Conservation (phyloP, 352 stramenopile species). For the Pelagophyceae sp. region DNA sequence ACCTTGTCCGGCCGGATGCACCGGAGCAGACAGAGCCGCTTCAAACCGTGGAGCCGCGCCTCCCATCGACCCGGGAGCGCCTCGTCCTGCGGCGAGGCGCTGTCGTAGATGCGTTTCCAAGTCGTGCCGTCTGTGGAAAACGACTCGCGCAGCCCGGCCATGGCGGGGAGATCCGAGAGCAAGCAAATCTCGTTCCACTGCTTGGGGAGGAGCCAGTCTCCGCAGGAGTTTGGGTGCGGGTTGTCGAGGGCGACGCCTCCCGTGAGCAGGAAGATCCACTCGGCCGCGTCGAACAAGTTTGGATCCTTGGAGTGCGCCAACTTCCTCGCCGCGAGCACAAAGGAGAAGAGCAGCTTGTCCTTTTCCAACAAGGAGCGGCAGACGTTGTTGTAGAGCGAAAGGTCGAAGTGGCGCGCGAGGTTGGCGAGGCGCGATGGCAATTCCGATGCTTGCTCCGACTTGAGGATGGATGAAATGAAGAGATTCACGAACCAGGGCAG, state of each 20-base stretch:
- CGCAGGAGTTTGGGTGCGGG: conserved; percentile 65
- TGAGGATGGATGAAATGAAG: conserved; percentile 68
- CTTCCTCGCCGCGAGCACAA: conserved; percentile 81
- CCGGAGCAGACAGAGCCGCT: conserved; percentile 74
- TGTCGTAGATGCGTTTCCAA: conserved; percentile 1
- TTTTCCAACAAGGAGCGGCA: conserved; percentile 90
- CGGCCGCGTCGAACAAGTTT: conserved; percentile 55
- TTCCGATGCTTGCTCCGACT: conserved; percentile 63
- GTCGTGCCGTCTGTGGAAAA: background rate
- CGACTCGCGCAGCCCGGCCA: conserved; percentile 27
- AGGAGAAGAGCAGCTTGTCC: conserved; percentile 88
- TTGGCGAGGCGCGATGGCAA: conserved; percentile 63
- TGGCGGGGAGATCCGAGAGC: conserved; percentile 59
- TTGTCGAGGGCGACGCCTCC: conserved; percentile 74
- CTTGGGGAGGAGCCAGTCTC: conserved; percentile 79
- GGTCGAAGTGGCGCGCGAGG: conserved; percentile 75
- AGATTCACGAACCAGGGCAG: conserved; percentile 82
- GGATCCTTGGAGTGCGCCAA: conserved; percentile 57
- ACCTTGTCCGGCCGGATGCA: conserved; percentile 83
- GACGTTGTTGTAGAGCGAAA: conserved; percentile 85
- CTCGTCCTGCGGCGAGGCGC: conserved; percentile 47
- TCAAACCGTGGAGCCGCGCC: conserved; percentile 58
- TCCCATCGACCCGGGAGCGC: conserved; percentile 46
- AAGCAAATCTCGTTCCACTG: conserved; percentile 82
- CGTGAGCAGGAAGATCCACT: conserved; percentile 81